A percentile compares a stretch with the other conserved stretches of the same genome.
Conservation (phyloP, 768 basidiomycete species). For the Mrakia gelida region DNA sequence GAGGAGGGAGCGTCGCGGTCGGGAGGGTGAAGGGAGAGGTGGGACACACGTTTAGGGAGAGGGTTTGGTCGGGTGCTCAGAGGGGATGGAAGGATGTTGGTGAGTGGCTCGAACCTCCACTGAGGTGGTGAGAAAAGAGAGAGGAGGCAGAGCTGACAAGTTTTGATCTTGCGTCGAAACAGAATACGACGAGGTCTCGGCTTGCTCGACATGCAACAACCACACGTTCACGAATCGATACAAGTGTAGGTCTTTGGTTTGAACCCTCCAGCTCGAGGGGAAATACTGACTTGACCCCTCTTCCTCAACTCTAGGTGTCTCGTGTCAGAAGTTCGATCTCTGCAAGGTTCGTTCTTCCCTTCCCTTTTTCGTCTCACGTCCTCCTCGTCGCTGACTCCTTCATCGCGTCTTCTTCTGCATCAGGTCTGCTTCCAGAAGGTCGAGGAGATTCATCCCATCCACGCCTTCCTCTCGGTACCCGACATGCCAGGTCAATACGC, state of each 20-base stretch:
- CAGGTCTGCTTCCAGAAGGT: conserved; percentile 68
- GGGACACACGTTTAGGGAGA: conserved; percentile 80
- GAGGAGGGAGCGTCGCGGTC: conserved; percentile 6
- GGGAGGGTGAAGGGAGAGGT: conserved; percentile 6
- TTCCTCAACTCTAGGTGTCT: conserved; percentile 46
- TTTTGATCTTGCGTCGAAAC: conserved; percentile 38
- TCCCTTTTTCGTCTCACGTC: not conserved
- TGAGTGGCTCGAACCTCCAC: conserved; percentile 46
- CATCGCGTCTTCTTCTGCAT: not conserved
- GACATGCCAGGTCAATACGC: conserved; percentile 50
- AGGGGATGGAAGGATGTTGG: conserved; percentile 79
- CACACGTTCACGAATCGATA: conserved; percentile 62
- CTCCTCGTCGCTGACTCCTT: not conserved
- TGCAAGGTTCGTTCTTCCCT: conserved; percentile 50
- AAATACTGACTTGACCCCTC: too few species aligned
- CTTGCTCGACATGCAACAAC: conserved; percentile 77
- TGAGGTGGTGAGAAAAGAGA: not conserved
- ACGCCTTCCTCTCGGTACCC: conserved; percentile 77
- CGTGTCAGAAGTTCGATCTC: conserved; percentile 71
- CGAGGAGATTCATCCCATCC: conserved; percentile 83
- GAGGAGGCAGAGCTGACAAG: not conserved
- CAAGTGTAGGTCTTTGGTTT: conserved; percentile 70
- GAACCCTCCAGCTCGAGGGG: too few species aligned
- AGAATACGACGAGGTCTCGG: conserved; percentile 70
- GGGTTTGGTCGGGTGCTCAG: conserved; percentile 62